Conservation (phyloP, 345 rosid genomes). For the Kernera saxatilis region DNA sequence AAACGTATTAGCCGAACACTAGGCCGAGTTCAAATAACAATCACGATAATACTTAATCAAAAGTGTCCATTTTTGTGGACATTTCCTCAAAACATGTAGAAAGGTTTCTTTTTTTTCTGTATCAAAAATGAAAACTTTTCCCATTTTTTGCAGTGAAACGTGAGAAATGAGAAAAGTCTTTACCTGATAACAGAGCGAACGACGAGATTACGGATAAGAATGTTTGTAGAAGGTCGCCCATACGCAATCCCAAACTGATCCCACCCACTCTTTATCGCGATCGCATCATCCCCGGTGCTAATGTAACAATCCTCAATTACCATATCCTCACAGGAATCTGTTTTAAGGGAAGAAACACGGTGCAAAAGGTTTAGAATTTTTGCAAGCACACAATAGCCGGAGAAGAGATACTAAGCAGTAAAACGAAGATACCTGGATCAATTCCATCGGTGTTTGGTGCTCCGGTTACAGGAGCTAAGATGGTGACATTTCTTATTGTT, state of each 20-base stretch:
- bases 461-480: slow-evolving; percentile 68
- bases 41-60: not conserved
- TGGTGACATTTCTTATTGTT: slow-evolving; percentile 65
- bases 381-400: not conserved
- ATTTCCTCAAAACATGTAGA: not conserved
- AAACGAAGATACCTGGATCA: slow-evolving; percentile 65
- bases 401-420: not conserved
- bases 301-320: slow-evolving; percentile 93
- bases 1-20: not conserved
- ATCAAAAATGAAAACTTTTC: not conserved
- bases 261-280: slow-evolving; percentile 99
- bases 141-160: not conserved
- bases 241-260: slow-evolving; percentile 94
- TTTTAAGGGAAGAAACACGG: not conserved
- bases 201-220: slow-evolving; percentile 75
- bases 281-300: slow-evolving; percentile 93
- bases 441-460: slow-evolving; percentile 99
- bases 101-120: not conserved
- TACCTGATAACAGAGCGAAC: slow-evolving; percentile 96
- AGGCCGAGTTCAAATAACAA: not conserved
- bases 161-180: slow-evolving; percentile 15
- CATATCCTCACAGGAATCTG: slow-evolving; percentile 96
- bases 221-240: slow-evolving; percentile 74
- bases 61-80: not conserved
- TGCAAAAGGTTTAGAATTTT: not conserved